phyloP scores from a whole-genome alignment of 371 early-diverging fungal genomes.

The Lichtheimia hyalospora region DNA sequence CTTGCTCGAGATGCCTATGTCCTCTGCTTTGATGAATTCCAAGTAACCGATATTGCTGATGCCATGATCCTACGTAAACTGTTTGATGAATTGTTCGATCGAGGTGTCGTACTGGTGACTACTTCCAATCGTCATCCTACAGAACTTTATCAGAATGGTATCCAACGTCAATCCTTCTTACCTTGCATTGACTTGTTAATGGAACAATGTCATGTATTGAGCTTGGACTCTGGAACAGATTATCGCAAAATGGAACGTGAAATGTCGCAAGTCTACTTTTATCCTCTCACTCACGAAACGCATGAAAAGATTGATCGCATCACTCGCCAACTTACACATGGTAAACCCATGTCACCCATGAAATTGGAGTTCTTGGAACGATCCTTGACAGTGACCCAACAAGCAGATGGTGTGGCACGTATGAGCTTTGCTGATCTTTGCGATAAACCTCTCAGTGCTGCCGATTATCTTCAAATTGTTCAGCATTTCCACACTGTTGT shows the following conservation, averaged over 20 bases:
- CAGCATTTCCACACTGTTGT: constrained; percentile 73
- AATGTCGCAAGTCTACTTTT: constrained; percentile 57
- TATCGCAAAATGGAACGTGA: constrained; percentile 73
- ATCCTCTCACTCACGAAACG: constrained; percentile 59
- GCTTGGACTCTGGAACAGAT: constrained; percentile 87
- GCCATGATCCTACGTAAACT: constrained; percentile 93
- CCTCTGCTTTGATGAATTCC: constrained; percentile 96
- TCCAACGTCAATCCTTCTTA: constrained; percentile 87
- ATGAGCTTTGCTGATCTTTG: constrained; percentile 84
- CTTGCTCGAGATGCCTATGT: constrained; percentile 79
- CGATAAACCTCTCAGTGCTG: constrained; percentile 79
- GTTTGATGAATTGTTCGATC: constrained; percentile 75
- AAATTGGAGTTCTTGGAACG: constrained; percentile 77
- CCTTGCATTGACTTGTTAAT: constrained; percentile 90
- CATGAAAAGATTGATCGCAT: constrained; percentile 34
- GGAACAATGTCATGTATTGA: constrained; percentile 75
- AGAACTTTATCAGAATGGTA: constrained; percentile 93
- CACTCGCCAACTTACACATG: constrained; percentile 33
- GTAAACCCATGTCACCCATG: constrained; percentile 32
- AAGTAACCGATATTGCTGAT: constrained; percentile 96
- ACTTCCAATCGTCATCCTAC: constrained; percentile 95
- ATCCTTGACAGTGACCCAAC: constrained; percentile 58
- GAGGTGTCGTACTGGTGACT: constrained; percentile 90
- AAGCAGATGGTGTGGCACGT: constrained; percentile 71
- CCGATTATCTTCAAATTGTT: constrained; percentile 87